phyloP scores from a whole-genome alignment of 805 yeast species.

The Candida schatavii region DNA sequence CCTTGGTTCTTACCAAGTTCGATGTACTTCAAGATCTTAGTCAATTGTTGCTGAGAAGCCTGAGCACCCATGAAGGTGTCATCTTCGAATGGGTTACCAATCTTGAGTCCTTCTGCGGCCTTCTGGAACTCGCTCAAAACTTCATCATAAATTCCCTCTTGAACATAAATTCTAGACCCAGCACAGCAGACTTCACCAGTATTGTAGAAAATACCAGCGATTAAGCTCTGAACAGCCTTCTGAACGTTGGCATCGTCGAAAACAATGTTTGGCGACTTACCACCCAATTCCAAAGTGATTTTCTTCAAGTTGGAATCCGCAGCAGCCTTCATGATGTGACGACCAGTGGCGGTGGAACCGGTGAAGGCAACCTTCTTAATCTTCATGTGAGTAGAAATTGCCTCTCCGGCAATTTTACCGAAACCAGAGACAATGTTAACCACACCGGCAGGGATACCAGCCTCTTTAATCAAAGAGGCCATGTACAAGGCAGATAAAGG shows the following conservation, averaged over 20 bases:
- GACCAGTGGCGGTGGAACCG: constrained; percentile 92
- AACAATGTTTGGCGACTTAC: constrained; percentile 90
- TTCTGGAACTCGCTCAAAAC: constrained; percentile 60
- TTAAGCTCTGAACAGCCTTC: constrained; percentile 70
- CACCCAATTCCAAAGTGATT: constrained; percentile 93
- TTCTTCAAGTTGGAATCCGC: constrained; percentile 80
- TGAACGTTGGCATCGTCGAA: constrained; percentile 83
- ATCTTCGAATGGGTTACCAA: constrained; percentile 83
- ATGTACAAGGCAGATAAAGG: constrained; percentile 84
- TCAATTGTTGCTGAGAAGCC: constrained; percentile 75
- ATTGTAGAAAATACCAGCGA: constrained; percentile 85
- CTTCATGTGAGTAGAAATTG: constrained; percentile 72
- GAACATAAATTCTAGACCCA: constrained; percentile 87
- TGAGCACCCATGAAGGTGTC: constrained; percentile 89
- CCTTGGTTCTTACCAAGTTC: constrained; percentile 80
- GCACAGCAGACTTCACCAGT: constrained; percentile 97
- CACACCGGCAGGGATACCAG: constrained; percentile 92
- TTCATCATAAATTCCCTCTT: constrained; percentile 79
- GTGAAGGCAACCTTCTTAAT: constrained; percentile 92
- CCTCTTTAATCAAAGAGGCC: constrained; percentile 66
- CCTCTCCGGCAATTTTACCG: constrained; percentile 82
- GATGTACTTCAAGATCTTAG: constrained; percentile 73
- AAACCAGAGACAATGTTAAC: constrained; percentile 83
- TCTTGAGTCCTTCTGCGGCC: constrained; percentile 55
- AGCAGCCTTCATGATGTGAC: constrained; percentile 74